Percentiles rank a stretch among this genome's conserved stretches.
Evolutionary conservation across 345 rosid genomes (phyloP).

Genomic region (Lepidium africanum): DNA sequence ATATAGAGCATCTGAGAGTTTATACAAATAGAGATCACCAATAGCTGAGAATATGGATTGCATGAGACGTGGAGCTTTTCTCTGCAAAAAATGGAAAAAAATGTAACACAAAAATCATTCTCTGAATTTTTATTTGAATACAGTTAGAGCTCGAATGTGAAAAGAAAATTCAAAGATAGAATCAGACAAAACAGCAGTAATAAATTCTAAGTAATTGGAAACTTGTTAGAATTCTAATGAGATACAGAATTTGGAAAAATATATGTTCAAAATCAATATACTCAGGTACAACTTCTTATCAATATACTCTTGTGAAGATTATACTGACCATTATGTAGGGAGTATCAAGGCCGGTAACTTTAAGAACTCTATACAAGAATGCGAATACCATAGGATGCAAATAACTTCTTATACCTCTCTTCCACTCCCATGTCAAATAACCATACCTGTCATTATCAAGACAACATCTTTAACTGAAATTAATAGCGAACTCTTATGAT

Average conservation of each 20-base stretch:
- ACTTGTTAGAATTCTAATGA: background rate
- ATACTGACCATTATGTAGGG: constrained; percentile 64
- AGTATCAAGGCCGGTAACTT: constrained; percentile 56
- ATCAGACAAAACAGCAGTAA: background rate
- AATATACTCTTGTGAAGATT: background rate
- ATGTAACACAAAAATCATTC: background rate
- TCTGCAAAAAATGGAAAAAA: constrained; percentile 30
- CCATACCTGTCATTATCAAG: constrained; percentile 53
- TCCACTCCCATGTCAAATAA: constrained; percentile 94
- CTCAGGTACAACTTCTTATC: background rate
- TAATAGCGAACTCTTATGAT: background rate
- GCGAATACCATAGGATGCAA: constrained; percentile 85
- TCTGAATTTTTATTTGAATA: background rate
- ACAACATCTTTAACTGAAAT: background rate
- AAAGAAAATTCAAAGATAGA: background rate
- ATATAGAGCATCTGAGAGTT: constrained; percentile 50
- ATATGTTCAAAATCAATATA: background rate
- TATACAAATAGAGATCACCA: constrained; percentile 82
- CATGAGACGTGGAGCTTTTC: constrained; percentile 61
- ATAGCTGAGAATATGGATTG: constrained; percentile 79
- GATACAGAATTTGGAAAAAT: background rate
- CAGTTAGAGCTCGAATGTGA: background rate
- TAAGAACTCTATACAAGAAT: constrained; percentile 56
- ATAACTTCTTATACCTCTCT: constrained; percentile 81
- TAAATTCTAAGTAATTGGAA: background rate